Evolutionary conservation across 106 monocot genomes (phyloP).

Genomic region (Iris macrosiphon): DNA sequence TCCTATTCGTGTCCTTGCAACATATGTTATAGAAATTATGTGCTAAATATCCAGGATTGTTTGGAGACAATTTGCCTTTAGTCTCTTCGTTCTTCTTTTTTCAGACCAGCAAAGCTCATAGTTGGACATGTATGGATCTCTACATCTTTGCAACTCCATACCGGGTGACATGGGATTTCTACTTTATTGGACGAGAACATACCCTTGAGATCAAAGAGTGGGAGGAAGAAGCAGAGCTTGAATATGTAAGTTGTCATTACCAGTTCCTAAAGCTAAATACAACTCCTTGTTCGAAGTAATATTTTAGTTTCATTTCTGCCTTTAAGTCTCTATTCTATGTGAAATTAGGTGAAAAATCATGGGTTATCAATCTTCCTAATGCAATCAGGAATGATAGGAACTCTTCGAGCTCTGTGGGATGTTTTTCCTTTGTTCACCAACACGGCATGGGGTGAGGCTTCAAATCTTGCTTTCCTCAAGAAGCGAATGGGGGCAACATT

Average conservation of each 20-base stretch:
- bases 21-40: no score
- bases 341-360: conserved; percentile 58
- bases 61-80: no score
- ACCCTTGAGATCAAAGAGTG: conserved; percentile 76
- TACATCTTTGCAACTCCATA: conserved; percentile 97
- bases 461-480: conserved; percentile 78
- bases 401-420: conserved; percentile 84
- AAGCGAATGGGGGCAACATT: conserved; percentile 93
- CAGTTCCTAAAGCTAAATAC: background rate
- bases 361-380: conserved; percentile 77
- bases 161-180: conserved; percentile 92
- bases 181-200: conserved; percentile 77
- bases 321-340: conserved; percentile 5
- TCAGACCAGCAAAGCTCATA: conserved; percentile 68
- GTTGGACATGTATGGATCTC: conserved; percentile 98
- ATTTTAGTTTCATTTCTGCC: background rate
- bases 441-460: conserved; percentile 76
- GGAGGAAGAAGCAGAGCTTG: conserved; percentile 71
- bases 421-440: conserved; percentile 89
- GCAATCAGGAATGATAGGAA: conserved; percentile 88
- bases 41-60: no score
- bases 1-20: no score
- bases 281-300: background rate
- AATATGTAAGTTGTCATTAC: conserved; percentile 61
- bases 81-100: background rate